Conservation (phyloP, 2,329 filamentous ascomycete species). For the Phialophora chinensis region DNA sequence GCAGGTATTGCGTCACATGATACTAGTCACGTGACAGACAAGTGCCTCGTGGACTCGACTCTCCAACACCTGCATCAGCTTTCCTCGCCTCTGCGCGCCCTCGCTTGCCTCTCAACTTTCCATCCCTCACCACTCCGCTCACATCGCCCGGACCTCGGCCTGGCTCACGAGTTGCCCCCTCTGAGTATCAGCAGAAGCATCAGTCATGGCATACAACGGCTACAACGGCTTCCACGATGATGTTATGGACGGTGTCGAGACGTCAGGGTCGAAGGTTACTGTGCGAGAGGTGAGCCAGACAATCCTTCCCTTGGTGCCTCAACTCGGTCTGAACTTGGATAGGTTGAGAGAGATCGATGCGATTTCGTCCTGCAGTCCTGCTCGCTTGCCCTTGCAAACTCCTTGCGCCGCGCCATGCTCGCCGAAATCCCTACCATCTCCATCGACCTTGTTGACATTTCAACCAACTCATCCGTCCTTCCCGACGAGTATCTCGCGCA, state of each 20-base stretch:
- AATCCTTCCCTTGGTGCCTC: neutral
- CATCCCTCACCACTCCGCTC: neutral
- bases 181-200: slow-evolving; percentile 6
- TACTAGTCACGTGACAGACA: neutral
- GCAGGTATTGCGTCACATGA: neutral
- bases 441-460: slow-evolving; percentile 91
- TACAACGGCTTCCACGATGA: slow-evolving; percentile 39
- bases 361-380: slow-evolving; percentile 91
- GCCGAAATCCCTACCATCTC: slow-evolving; percentile 94
- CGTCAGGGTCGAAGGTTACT: slow-evolving; percentile 55
- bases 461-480: slow-evolving; percentile 91
- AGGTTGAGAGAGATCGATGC: slow-evolving; percentile 82
- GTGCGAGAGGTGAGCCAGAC: slow-evolving; percentile 50
- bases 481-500: slow-evolving; percentile 96
- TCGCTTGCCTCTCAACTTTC: neutral
- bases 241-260: slow-evolving; percentile 52
- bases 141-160: neutral
- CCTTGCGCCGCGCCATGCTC: slow-evolving; percentile 85
- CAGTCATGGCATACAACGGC: slow-evolving; percentile 39
- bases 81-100: neutral
- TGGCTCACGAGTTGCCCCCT: neutral
- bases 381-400: slow-evolving; percentile 90
- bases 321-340: slow-evolving; percentile 24
- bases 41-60: neutral
- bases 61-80: neutral